Conservation (phyloP, 169 alveolate species). For the Babesia bigemina region DNA sequence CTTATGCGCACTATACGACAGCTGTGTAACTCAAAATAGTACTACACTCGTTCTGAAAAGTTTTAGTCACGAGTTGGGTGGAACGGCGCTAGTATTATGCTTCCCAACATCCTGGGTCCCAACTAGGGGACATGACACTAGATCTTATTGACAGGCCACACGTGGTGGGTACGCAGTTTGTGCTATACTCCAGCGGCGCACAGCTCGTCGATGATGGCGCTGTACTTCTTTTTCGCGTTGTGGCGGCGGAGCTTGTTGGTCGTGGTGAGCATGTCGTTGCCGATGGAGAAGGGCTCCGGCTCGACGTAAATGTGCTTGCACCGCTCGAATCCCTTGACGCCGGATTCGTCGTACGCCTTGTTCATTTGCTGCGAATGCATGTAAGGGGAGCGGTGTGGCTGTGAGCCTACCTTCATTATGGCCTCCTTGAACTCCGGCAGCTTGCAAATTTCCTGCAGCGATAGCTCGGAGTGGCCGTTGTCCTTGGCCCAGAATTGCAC, state of each 20-base stretch:
- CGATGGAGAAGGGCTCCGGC: conserved; percentile 85
- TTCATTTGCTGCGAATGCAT: conserved; percentile 26
- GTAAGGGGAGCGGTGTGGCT: background rate
- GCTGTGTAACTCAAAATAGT: too few relatives aligned
- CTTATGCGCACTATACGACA: too few relatives aligned
- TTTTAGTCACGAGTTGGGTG: too few relatives aligned
- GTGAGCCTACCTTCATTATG: conserved; percentile 4
- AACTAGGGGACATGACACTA: too few relatives aligned
- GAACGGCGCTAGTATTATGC: too few relatives aligned
- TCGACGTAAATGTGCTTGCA: conserved; percentile 80
- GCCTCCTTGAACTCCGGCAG: conserved; percentile 34
- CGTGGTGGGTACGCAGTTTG: too few relatives aligned
- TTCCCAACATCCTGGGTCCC: too few relatives aligned
- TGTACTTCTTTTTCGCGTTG: conserved; percentile 37
- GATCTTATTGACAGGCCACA: too few relatives aligned
- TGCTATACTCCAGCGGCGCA: background rate
- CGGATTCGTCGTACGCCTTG: conserved; percentile 53
- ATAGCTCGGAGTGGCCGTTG: conserved; percentile 6
- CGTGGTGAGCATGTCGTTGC: conserved; percentile 88
- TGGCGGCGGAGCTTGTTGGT: conserved; percentile 90
- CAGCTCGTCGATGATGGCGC: conserved; percentile 10
- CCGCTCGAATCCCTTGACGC: conserved; percentile 78
- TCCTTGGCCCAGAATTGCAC: conserved; percentile 48
- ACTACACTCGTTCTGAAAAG: too few relatives aligned
- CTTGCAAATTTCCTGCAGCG: conserved; percentile 37